Percentiles rank a stretch among this genome's conserved stretches.
These are phyloP conservation scores for Verbena officinalis DNA, from an alignment of 257 asterid genomes.

Conservation along the genomic window DNA sequence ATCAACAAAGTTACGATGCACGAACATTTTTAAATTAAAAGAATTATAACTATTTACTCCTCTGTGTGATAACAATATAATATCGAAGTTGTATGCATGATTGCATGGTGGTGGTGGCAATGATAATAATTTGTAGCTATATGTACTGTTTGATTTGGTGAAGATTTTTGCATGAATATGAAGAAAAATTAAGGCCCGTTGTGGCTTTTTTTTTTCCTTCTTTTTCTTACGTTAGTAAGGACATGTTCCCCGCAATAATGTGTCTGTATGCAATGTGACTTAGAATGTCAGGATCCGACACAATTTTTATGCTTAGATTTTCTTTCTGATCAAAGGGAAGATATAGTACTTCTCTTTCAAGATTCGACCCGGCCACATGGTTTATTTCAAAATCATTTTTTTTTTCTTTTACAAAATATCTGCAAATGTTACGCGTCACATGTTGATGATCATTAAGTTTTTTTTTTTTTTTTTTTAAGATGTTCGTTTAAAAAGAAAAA, in stretches of 20 bases:
- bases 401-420: background rate
- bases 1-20: no score
- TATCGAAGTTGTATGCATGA: background rate
- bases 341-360: slow-evolving; percentile 15
- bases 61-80: no score
- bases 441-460: no score
- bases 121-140: background rate
- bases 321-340: slow-evolving; percentile 17
- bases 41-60: no score
- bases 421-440: no score
- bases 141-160: slow-evolving; percentile 19
- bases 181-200: background rate
- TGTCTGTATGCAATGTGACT: background rate
- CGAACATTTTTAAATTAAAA: no score
- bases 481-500: no score
- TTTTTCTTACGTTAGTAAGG: slow-evolving; percentile 24
- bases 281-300: background rate
- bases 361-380: background rate
- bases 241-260: slow-evolving; percentile 27
- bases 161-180: background rate
- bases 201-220: no score
- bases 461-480: no score
- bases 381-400: background rate
- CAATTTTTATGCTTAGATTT: slow-evolving; percentile 8
- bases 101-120: background rate